A percentile compares a stretch with the other conserved stretches of the same genome.
Evolutionary conservation across 768 basidiomycete species (phyloP).

Genomic region (Mycena amicta): DNA sequence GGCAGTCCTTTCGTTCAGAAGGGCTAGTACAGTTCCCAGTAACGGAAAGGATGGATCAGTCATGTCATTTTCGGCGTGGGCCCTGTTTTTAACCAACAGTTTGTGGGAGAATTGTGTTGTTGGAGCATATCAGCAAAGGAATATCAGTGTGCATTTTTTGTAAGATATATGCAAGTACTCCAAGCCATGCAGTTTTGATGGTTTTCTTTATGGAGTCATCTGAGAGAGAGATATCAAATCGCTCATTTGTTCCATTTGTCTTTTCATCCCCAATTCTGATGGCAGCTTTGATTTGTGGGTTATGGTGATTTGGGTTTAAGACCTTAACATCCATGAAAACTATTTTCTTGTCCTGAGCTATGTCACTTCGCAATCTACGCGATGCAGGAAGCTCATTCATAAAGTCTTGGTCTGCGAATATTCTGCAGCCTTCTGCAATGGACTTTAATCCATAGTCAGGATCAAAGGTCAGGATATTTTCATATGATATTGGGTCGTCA

Average conservation of each 20-base stretch:
- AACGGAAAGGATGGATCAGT: background rate
- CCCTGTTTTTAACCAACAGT: background rate
- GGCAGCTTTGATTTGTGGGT: background rate
- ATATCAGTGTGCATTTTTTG: background rate
- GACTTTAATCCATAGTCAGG: background rate
- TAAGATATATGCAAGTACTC: background rate
- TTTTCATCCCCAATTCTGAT: background rate
- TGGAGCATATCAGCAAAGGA: background rate
- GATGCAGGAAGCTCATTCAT: background rate
- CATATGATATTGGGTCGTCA: background rate
- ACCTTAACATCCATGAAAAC: background rate
- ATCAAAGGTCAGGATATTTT: background rate
- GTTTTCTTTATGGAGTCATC: background rate
- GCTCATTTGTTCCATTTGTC: background rate
- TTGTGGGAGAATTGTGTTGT: background rate
- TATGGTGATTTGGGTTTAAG: background rate
- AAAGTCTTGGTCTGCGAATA: background rate
- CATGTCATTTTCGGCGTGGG: background rate
- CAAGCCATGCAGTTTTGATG: background rate
- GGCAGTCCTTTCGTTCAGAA: slow-evolving; percentile 3
- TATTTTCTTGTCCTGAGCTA: background rate
- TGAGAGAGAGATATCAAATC: background rate
- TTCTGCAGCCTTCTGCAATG: background rate
- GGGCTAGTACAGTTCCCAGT: background rate
- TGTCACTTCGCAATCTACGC: background rate